A percentile compares a stretch with the other conserved stretches of the same genome.
phyloP scores from a whole-genome alignment of 768 basidiomycete genomes.

The Hygrophoropsis aurantiaca region DNA sequence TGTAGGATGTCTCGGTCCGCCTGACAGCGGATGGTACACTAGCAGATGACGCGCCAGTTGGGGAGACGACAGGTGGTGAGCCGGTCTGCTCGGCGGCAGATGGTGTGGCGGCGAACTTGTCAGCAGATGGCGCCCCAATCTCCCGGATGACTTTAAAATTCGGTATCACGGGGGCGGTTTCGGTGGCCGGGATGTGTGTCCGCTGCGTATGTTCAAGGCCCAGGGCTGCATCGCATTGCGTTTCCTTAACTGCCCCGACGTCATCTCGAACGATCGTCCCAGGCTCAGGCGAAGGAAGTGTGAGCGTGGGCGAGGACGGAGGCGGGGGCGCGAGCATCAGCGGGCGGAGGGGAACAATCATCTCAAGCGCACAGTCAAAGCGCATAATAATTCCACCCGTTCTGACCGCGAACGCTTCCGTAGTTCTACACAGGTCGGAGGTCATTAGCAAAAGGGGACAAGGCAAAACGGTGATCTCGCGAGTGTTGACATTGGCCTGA shows the following conservation, averaged over 20 bases:
- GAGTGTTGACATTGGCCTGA: no score
- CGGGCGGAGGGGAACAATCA: constrained; percentile 17
- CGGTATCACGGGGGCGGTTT: no score
- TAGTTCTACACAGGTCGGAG: constrained; percentile 8
- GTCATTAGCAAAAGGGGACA: not conserved
- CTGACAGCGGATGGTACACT: constrained; percentile 1
- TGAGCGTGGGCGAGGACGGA: not conserved
- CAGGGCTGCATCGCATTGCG: no score
- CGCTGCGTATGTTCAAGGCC: no score
- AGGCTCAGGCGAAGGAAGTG: not conserved
- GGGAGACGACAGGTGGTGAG: not conserved
- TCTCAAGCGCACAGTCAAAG: constrained; percentile 22
- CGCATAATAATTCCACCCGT: constrained; percentile 20
- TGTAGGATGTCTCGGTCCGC: no score
- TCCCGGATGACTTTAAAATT: no score
- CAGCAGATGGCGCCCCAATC: no score
- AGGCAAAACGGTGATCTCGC: no score
- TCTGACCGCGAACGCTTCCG: constrained; percentile 19
- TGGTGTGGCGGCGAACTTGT: no score
- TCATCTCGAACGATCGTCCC: no score
- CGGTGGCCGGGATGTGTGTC: no score
- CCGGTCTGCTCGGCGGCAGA: not conserved
- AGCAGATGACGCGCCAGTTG: no score
- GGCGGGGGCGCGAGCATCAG: not conserved
- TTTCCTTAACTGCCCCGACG: not conserved